Evolutionary conservation across 1,139 yeast genomes (phyloP).

Genomic region (Candida anutae): DNA sequence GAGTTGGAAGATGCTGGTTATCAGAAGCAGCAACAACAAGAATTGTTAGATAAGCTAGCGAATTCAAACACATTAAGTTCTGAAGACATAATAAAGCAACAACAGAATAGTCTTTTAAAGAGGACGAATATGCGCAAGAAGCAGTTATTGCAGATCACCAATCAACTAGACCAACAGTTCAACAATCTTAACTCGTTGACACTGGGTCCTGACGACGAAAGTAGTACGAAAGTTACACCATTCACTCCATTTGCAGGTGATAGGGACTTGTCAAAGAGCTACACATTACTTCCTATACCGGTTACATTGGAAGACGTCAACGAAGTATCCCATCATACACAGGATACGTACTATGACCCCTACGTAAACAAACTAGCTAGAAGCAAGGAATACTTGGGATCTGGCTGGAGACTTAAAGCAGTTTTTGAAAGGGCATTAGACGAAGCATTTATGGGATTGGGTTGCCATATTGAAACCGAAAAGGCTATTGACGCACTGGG

Average conservation of each 20-base stretch:
- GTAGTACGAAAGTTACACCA: constrained; percentile 42
- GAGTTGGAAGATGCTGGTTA: constrained; percentile 57
- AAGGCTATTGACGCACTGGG: constrained; percentile 18
- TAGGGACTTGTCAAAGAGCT: constrained; percentile 44
- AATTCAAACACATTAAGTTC: constrained; percentile 43
- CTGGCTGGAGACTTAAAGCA: constrained; percentile 70
- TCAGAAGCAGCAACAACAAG: constrained; percentile 55
- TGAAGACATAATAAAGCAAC: constrained; percentile 43
- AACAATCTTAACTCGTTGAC: constrained; percentile 19
- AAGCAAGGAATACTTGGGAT: constrained; percentile 68
- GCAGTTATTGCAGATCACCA: constrained; percentile 58
- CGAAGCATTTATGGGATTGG: constrained; percentile 86
- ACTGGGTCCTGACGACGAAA: constrained; percentile 14
- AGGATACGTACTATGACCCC: constrained; percentile 40
- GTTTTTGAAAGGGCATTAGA: constrained; percentile 74
- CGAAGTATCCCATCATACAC: constrained; percentile 45
- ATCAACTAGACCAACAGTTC: constrained; percentile 37
- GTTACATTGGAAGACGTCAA: constrained; percentile 25
- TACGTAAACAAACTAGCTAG: constrained; percentile 46
- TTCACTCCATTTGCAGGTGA: constrained; percentile 96
- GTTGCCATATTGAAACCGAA: constrained; percentile 69
- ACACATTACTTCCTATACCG: constrained; percentile 22
- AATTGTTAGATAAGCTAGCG: constrained; percentile 63
- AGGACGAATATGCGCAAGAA: constrained; percentile 60
- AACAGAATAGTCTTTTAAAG: constrained; percentile 39